Base-by-base conservation (phyloP, 345 rosid genomes). In the Salix purpurea region DNA sequence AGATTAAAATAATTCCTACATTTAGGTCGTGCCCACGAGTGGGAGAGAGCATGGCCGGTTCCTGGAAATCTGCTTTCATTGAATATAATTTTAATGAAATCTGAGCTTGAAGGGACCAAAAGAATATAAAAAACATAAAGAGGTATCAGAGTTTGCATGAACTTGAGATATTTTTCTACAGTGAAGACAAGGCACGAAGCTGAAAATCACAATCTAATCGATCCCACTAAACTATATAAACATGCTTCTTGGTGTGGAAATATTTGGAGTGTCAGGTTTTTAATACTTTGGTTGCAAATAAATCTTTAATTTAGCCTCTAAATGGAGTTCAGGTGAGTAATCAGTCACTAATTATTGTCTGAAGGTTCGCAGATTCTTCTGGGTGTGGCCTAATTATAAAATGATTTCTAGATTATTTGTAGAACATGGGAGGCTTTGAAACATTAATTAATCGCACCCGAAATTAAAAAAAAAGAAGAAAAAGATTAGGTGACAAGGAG, bases 1-100 rank as follows among this genome's bases (percentile, higher is more conserved):
- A 9, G 12, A 74, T 24, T 69, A 80, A 79, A 82, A 69, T 16
- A 76, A 46, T 39, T 10, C 46, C 52, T 80, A 72, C 75, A 77
- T 62, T 61, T 2, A 65, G 86, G 87, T 84, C 87, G 88, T 85
- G 87, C 83, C 83, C 83, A 83, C 84, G 86, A 82, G 82, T 86
- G 87, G 88, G 28, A 62, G 65, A 56, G 23, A 71, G 83, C 92
- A 86, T 65, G 84, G 86, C 70, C 88, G 84, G 86, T 61, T 86
- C 86, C 84, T 83, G 83, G 78, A 84, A 83, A 82, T 85, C 83
- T 28, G 89, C 76, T 75, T 81, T 37, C 77, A 65, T 52, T 76
- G 37, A 76, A 58, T 54, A 28, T 5, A 74, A 69, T 1, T 37
- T 65, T n/a, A 73, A 48, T 71, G 60, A 23, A 74, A 85, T 71